Percentiles rank a stretch among this genome's conserved stretches.
Conservation (phyloP, 202 grass and related monocot genomes). For the Panicum hallii region DNA sequence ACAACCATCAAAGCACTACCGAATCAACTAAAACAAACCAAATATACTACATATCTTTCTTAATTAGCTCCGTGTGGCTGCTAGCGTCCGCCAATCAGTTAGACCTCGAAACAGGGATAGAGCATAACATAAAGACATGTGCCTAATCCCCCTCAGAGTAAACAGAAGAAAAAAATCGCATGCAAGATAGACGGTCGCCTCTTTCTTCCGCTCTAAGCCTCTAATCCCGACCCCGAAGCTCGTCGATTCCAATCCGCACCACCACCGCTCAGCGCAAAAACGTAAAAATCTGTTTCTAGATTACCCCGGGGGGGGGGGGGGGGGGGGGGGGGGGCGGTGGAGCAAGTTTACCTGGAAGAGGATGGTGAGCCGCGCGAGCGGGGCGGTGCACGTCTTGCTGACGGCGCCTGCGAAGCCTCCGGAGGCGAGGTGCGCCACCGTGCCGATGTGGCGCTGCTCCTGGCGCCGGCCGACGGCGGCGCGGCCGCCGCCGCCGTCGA, state of each 20-base stretch:
- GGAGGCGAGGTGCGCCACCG: constrained; percentile 63
- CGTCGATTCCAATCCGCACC: constrained; percentile 12
- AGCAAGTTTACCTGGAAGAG: constrained; percentile 67
- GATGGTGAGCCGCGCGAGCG: constrained; percentile 80
- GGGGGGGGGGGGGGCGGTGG: too few relatives aligned
- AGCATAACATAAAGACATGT: not conserved
- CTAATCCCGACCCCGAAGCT: not conserved
- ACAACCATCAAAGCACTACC: not conserved
- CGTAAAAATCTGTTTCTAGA: not conserved
- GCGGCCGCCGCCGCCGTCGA: constrained; percentile 23
- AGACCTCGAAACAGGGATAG: not conserved
- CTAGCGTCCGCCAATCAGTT: not conserved
- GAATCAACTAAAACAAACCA: not conserved
- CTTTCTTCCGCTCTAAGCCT: not conserved
- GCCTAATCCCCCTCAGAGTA: not conserved
- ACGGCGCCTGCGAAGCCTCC: constrained; percentile 70
- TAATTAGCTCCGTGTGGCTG: not conserved
- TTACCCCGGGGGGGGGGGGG: too few relatives aligned
- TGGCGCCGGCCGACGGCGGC: constrained; percentile 27
- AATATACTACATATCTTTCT: not conserved
- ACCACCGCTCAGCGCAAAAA: not conserved
- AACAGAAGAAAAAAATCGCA: not conserved
- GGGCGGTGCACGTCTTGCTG: constrained; percentile 86
- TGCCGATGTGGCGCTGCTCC: constrained; percentile 59
- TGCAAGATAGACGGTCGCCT: not conserved